phyloP scores from a whole-genome alignment of 179 eudicot species.

The Amaranthus tricolor region DNA sequence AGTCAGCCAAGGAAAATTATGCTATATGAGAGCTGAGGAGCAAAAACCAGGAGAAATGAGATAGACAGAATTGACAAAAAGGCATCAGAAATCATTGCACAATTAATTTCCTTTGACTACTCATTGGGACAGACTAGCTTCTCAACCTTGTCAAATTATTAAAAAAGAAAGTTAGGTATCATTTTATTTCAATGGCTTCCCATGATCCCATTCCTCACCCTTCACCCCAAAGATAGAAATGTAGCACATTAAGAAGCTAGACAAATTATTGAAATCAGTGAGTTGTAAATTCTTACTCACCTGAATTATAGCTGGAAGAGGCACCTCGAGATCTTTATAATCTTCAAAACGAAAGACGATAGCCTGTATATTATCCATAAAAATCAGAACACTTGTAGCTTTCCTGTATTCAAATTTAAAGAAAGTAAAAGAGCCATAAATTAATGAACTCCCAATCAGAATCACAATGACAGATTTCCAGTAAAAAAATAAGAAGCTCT shows the following conservation, averaged over 20 bases:
- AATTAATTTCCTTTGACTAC: too few relatives aligned
- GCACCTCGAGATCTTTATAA: conserved; percentile 65
- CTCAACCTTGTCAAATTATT: too few relatives aligned
- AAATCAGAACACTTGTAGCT: conserved; percentile 4
- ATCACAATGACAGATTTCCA: not conserved
- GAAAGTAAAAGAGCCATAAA: not conserved
- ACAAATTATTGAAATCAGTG: not conserved
- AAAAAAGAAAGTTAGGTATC: too few relatives aligned
- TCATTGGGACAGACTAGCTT: too few relatives aligned
- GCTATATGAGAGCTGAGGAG: too few relatives aligned
- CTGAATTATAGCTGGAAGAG: conserved; percentile 92
- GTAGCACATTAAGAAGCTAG: conserved; percentile 3
- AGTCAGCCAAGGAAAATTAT: too few relatives aligned
- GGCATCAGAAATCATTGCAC: too few relatives aligned
- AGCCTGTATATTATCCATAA: conserved; percentile 49
- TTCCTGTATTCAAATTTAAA: not conserved
- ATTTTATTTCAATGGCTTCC: too few relatives aligned
- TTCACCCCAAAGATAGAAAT: conserved; percentile 7
- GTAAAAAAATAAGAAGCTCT: not conserved
- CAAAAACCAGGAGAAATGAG: too few relatives aligned
- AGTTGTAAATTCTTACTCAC: conserved; percentile 31
- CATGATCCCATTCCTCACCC: not conserved
- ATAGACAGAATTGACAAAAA: too few relatives aligned
- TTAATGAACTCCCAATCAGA: not conserved
- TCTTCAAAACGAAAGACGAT: conserved; percentile 68